Conservation (phyloP, 345 rosid genomes). For the Ailanthus altissimus region DNA sequence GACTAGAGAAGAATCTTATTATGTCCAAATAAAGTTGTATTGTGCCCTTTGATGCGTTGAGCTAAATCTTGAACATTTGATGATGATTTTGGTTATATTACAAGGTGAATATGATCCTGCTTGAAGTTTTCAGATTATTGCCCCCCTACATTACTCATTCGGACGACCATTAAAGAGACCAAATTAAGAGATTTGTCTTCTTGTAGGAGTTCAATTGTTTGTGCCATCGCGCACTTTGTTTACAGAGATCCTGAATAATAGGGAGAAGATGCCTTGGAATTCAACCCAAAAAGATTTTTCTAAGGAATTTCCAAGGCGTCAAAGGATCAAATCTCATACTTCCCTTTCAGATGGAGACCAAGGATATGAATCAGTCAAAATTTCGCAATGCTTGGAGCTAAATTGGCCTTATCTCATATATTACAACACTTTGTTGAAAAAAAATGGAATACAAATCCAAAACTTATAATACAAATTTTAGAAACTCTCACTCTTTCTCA, state of each 20-base stretch:
- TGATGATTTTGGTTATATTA: neutral
- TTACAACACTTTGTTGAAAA: constrained; percentile 41
- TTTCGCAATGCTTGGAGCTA: constrained; percentile 61
- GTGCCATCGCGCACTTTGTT: constrained; percentile 46
- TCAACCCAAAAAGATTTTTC: constrained; percentile 63
- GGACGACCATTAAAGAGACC: constrained; percentile 45
- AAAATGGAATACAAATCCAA: too few species aligned
- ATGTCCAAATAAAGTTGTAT: neutral
- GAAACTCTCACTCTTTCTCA: too few species aligned
- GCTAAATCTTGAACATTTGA: neutral
- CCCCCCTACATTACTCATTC: constrained; percentile 48
- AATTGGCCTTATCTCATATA: constrained; percentile 39
- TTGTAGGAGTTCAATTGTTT: constrained; percentile 45
- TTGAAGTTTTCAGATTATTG: constrained; percentile 63
- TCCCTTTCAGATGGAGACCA: constrained; percentile 66
- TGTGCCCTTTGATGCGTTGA: neutral
- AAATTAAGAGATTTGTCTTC: constrained; percentile 57
- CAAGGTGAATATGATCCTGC: constrained; percentile 59
- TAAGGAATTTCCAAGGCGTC: constrained; percentile 67
- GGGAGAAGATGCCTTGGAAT: constrained; percentile 67
- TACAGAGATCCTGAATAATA: constrained; percentile 57
- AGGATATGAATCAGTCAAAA: constrained; percentile 70
- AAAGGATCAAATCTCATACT: constrained; percentile 51
- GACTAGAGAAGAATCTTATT: constrained; percentile 29
- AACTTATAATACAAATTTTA: too few species aligned